phyloP scores from a whole-genome alignment of 1,139 yeast genomes.

The Yamadazyma sp. region DNA sequence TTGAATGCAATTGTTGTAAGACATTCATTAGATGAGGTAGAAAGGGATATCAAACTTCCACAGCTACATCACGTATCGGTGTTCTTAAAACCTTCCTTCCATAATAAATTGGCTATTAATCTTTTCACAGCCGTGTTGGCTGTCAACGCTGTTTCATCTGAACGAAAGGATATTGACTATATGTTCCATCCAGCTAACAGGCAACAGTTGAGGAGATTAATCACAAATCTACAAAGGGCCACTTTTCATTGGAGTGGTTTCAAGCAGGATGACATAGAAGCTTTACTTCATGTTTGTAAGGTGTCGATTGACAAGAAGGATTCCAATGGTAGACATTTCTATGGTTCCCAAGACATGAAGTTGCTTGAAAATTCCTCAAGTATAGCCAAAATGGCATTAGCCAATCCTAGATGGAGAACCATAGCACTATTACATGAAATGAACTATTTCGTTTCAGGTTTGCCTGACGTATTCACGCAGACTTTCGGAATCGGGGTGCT shows the following conservation, averaged over 20 bases:
- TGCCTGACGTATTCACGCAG: slow-evolving; percentile 40
- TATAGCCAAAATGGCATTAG: slow-evolving; percentile 48
- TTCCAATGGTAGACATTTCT: slow-evolving; percentile 24
- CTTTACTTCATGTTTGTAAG: slow-evolving; percentile 48
- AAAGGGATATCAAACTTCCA: slow-evolving; percentile 56
- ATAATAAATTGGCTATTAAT: slow-evolving; percentile 60
- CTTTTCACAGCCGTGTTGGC: slow-evolving; percentile 67
- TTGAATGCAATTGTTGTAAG: slow-evolving; percentile 52
- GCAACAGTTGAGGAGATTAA: slow-evolving; percentile 52
- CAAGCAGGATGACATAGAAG: slow-evolving; percentile 53
- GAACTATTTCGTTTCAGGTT: slow-evolving; percentile 49
- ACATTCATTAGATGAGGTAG: slow-evolving; percentile 54
- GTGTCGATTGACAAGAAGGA: slow-evolving; percentile 40
- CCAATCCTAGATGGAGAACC: slow-evolving; percentile 55
- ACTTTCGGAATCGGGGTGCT: slow-evolving; percentile 45
- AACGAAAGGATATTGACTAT: slow-evolving; percentile 63
- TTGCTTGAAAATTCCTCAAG: slow-evolving; percentile 43
- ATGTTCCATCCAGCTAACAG: slow-evolving; percentile 66
- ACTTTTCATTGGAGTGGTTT: slow-evolving; percentile 79
- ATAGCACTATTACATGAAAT: slow-evolving; percentile 61
- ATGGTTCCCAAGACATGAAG: slow-evolving; percentile 33
- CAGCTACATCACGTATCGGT: slow-evolving; percentile 58
- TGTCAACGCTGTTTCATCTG: slow-evolving; percentile 72
- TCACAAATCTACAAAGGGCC: slow-evolving; percentile 62
- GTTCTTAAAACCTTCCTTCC: slow-evolving; percentile 58